These are phyloP conservation scores for Cladorrhinum sp. DNA, from an alignment of 2,329 filamentous ascomycete species.

Conservation along the genomic window DNA sequence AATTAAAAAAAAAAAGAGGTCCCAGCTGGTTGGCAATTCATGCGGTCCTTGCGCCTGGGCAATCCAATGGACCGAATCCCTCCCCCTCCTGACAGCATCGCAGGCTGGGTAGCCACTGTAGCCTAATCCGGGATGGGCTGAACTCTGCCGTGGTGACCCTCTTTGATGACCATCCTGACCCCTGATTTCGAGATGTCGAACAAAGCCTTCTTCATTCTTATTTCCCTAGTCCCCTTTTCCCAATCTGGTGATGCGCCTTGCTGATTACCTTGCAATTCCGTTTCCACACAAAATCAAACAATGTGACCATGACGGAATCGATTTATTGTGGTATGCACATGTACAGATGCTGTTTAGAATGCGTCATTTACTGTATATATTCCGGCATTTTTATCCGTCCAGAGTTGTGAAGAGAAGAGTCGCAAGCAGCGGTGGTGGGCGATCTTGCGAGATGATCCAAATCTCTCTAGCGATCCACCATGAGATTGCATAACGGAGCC, in stretches of 20 bases:
- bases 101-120: conserved; percentile 5
- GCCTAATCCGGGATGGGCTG: conserved; percentile 15
- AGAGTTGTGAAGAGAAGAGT: neutral
- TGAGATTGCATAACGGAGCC: conserved; percentile 1
- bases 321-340: neutral
- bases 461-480: conserved; percentile 10
- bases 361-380: neutral
- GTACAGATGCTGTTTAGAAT: neutral
- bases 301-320: neutral
- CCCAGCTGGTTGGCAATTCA: conserved; percentile 17
- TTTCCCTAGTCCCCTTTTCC: neutral
- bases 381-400: neutral
- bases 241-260: too few species aligned
- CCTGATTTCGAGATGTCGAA: conserved; percentile 11
- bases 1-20: conserved; percentile 7
- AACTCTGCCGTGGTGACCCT: neutral
- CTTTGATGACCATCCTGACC: conserved; percentile 2
- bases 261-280: too few species aligned
- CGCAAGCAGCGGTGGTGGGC: neutral
- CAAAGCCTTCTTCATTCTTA: neutral
- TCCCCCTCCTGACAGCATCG: conserved; percentile 17
- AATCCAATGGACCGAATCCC: neutral
- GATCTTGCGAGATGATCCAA: conserved; percentile 20
- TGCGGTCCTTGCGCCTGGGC: conserved; percentile 7
- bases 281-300: neutral